A percentile compares a stretch with the other conserved stretches of the same genome.
phyloP scores from a whole-genome alignment of 2,329 filamentous ascomycete species.

The Penicillium sp. region DNA sequence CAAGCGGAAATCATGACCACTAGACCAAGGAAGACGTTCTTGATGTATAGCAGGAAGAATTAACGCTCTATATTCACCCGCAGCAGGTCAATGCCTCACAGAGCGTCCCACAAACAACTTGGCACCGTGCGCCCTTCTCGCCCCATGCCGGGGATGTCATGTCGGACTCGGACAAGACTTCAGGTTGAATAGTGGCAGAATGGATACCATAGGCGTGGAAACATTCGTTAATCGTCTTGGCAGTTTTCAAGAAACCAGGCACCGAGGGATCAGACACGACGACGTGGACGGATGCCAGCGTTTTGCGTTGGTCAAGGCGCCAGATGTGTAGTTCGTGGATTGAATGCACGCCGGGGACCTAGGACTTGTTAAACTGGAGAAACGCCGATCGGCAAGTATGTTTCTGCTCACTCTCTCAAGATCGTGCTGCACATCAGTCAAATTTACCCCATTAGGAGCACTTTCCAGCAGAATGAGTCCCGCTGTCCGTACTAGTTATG shows the following conservation, averaged over 20 bases:
- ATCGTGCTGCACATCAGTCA: constrained; percentile 67
- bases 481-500: constrained; percentile 28
- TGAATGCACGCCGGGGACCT: constrained; percentile 67
- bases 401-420: constrained; percentile 59
- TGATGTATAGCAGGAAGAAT: background rate
- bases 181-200: constrained; percentile 70
- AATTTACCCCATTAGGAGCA: constrained; percentile 61
- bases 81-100: constrained; percentile 59
- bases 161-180: constrained; percentile 42
- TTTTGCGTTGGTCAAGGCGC: constrained; percentile 70
- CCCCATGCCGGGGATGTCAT: constrained; percentile 14
- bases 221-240: constrained; percentile 66
- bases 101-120: constrained; percentile 54
- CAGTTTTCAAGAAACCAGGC: constrained; percentile 60
- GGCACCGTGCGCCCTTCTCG: constrained; percentile 45
- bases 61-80: constrained; percentile 27
- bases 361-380: constrained; percentile 15
- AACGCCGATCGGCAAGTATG: background rate
- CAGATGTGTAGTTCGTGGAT: constrained; percentile 76
- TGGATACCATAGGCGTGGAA: constrained; percentile 74
- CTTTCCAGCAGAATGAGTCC: constrained; percentile 70
- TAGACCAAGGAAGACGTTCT: constrained; percentile 37
- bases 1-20: constrained; percentile 47
- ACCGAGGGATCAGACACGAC: constrained; percentile 62
- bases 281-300: constrained; percentile 70